Conservation (phyloP, 148 eudicot species). For the Nyssa sinensis region DNA sequence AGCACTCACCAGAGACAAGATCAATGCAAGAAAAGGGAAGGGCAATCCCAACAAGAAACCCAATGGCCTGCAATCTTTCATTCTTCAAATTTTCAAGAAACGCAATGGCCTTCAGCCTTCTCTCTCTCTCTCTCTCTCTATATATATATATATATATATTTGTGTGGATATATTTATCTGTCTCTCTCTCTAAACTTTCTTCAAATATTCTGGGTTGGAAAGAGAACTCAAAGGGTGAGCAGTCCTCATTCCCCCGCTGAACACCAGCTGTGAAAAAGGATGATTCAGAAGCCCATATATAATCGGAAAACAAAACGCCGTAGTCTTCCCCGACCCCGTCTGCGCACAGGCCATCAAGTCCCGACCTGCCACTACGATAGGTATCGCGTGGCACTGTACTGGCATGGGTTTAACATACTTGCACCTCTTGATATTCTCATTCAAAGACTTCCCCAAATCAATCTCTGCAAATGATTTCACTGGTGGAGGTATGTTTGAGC, state of each 20-base stretch:
- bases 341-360: slow-evolving; percentile 95
- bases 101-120: no score
- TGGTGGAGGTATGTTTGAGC: slow-evolving; percentile 49
- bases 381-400: slow-evolving; percentile 69
- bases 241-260: slow-evolving; percentile 8
- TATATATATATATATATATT: no score
- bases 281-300: slow-evolving; percentile 50
- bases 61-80: slow-evolving; percentile 46
- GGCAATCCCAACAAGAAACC: slow-evolving; percentile 52
- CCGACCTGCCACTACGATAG: slow-evolving; percentile 60
- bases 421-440: slow-evolving; percentile 64
- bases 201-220: neutral
- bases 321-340: slow-evolving; percentile 86
- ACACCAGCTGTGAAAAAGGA: neutral
- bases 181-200: no score
- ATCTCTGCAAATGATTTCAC: slow-evolving; percentile 48
- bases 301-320: slow-evolving; percentile 86
- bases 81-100: slow-evolving; percentile 5
- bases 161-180: no score
- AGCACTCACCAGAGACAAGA: slow-evolving; percentile 35
- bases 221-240: slow-evolving; percentile 36
- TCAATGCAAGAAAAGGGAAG: slow-evolving; percentile 36
- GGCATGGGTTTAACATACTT: slow-evolving; percentile 77
- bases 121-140: no score
- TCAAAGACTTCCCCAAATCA: slow-evolving; percentile 48